These are phyloP conservation scores for Cladosporium sp. DNA, from an alignment of 2,329 filamentous ascomycete genomes.

Conservation along the genomic window DNA sequence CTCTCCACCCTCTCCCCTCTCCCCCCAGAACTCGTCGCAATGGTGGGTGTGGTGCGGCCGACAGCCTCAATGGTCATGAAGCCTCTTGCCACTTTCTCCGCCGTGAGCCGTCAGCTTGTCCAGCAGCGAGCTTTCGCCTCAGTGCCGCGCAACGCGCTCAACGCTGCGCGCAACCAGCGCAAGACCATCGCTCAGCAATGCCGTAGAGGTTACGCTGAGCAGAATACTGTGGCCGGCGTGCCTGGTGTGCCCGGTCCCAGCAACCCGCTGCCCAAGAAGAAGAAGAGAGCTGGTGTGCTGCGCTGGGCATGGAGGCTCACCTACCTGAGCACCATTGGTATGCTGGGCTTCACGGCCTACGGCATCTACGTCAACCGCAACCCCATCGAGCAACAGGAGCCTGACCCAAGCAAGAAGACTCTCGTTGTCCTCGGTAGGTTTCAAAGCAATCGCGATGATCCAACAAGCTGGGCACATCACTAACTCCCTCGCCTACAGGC, in stretches of 20 bases:
- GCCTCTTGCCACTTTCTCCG: conserved; percentile 22
- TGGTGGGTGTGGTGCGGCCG: conserved; percentile 18
- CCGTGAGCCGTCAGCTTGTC: conserved; percentile 21
- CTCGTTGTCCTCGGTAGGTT: conserved; percentile 83
- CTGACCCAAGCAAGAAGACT: conserved; percentile 92
- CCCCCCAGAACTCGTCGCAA: conserved; percentile 18
- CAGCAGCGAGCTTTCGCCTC: conserved; percentile 17
- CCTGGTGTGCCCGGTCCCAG: conserved; percentile 16
- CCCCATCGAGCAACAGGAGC: conserved; percentile 73
- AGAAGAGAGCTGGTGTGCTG: conserved; percentile 66
- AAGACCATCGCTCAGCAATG: conserved; percentile 18
- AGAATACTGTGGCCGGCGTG: conserved; percentile 21
- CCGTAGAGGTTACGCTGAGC: conserved; percentile 35
- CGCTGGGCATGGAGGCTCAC: conserved; percentile 81
- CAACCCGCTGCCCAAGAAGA: conserved; percentile 38
- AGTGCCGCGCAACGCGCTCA: conserved; percentile 23
- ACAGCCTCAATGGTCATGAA: conserved; percentile 17
- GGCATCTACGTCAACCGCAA: conserved; percentile 80
- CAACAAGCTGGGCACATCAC: conserved; percentile 23
- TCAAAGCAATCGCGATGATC: not conserved
- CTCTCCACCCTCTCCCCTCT: conserved; percentile 9
- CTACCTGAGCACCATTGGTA: conserved; percentile 71
- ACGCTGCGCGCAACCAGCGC: conserved; percentile 11
- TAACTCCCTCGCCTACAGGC: conserved; percentile 54
- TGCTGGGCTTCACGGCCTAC: conserved; percentile 72